Base-by-base conservation (phyloP, 2,329 filamentous ascomycete genomes). In the Alternaria sp. region DNA sequence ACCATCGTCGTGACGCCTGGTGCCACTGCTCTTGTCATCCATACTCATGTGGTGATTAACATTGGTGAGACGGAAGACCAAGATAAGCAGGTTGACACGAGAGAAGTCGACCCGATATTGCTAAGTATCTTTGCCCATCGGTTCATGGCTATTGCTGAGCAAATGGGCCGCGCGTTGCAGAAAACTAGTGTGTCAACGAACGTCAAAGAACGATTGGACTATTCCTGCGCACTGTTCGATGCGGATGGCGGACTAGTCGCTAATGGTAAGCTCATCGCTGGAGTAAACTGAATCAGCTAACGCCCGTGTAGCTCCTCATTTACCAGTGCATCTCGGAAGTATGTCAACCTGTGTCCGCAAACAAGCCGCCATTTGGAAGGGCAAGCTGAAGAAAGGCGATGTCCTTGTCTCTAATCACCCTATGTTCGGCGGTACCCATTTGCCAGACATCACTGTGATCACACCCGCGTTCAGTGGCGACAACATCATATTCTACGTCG, bases 1-100 rank as follows among this genome's bases (percentile, higher is more conserved):
- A 98, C 95, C 0, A 96, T 98, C 66, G 92, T 97, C 0, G 89
- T 97, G 3, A 92, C 92, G 0, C 95, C 94, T 0, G 87, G 87
- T 28, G 88, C 93, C 3, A 88, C 88, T 21, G 95, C 94, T 0
- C 81, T 94, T 23, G 85, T 97, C 30, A 89, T 97, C 18, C 86
- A 93, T 66, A 97, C 94, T 0, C 95, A 97, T 72, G 93, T 97
- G 8, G 87, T 97, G 7, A 94, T 97, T 74, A 93, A 97, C 68
- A 87, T 96, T 44, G 88, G 90, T 58, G 89, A 89, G 50, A 81
- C 82, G 68, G 82, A 87, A 76, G 65, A 76, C 57, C 66, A 84
- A 75, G 80, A 87, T 15, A 83, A 82, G 65, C 81, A 84, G 61
- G 77, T 85, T 43, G 81, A 80, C 53, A 84, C 83, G 14, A 84